A percentile compares a stretch with the other conserved stretches of the same genome.
Evolutionary conservation across 2,329 filamentous ascomycete species (phyloP).

Genomic region (Diaporthe longicolla): DNA sequence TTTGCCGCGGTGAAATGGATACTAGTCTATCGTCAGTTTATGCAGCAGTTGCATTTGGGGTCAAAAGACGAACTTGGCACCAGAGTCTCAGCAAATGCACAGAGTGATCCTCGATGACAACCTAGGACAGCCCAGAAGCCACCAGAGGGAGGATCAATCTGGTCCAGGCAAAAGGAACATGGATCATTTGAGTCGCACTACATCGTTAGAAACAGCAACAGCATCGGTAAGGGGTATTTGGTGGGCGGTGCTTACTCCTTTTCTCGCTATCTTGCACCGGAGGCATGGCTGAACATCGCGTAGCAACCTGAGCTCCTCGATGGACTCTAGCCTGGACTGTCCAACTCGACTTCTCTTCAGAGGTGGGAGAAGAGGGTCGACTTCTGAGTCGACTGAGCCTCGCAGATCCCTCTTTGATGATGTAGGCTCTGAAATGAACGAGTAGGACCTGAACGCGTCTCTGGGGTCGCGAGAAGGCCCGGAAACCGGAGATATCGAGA

Average conservation of each 20-base stretch:
- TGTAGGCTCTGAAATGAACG: constrained; percentile 57
- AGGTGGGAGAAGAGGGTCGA: constrained; percentile 67
- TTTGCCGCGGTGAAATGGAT: constrained; percentile 62
- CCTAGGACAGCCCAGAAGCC: constrained; percentile 65
- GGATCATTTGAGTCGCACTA: constrained; percentile 67
- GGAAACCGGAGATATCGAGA: constrained; percentile 54
- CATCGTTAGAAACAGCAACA: constrained; percentile 28
- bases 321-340: constrained; percentile 68
- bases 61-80: constrained; percentile 60
- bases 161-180: constrained; percentile 62
- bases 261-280: constrained; percentile 63
- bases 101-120: constrained; percentile 65
- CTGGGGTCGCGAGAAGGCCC: constrained; percentile 56
- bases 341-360: constrained; percentile 67
- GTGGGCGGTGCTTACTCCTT: constrained; percentile 56
- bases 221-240: constrained; percentile 43
- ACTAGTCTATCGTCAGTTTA: constrained; percentile 51
- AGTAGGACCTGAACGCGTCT: constrained; percentile 57
- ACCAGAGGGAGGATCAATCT: constrained; percentile 54
- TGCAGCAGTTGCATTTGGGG: neutral
- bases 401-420: constrained; percentile 49
- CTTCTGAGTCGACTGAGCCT: constrained; percentile 61
- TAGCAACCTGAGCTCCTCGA: constrained; percentile 67
- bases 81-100: constrained; percentile 63
- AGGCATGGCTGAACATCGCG: constrained; percentile 64